Evolutionary conservation across 2,329 filamentous ascomycete genomes (phyloP).

Genomic region (Ceratocystis ficicola): DNA sequence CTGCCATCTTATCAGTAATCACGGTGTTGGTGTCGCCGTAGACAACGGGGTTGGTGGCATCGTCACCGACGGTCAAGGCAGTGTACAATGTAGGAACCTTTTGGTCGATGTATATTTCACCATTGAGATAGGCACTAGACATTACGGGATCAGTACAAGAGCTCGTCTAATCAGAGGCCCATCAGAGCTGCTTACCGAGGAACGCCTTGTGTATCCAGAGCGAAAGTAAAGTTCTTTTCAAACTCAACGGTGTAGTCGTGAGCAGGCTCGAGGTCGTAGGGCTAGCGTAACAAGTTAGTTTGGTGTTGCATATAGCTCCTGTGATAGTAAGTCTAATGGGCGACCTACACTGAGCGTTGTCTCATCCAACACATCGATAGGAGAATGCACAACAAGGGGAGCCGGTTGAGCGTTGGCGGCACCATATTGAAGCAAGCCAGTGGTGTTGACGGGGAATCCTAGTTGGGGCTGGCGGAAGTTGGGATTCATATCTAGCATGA

Average conservation of each 20-base stretch:
- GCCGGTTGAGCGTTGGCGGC: slow-evolving; percentile 25
- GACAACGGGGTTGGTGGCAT: slow-evolving; percentile 33
- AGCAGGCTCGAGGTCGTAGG: slow-evolving; percentile 47
- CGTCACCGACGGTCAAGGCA: slow-evolving; percentile 44
- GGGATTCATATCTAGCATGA: slow-evolving; percentile 35
- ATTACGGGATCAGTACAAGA: neutral
- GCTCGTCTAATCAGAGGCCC: neutral
- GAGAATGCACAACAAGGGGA: slow-evolving; percentile 33
- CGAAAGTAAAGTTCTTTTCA: slow-evolving; percentile 40
- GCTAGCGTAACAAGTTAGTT: slow-evolving; percentile 28
- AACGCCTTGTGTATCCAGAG: slow-evolving; percentile 48
- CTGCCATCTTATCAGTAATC: slow-evolving; percentile 30
- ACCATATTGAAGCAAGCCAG: slow-evolving; percentile 35
- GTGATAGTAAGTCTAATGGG: neutral
- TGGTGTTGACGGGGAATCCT: slow-evolving; percentile 33
- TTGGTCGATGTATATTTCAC: slow-evolving; percentile 48
- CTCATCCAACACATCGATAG: slow-evolving; percentile 62
- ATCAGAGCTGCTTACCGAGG: slow-evolving; percentile 36
- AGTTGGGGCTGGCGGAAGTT: slow-evolving; percentile 27
- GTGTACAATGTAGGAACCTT: slow-evolving; percentile 62
- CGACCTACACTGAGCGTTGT: slow-evolving; percentile 42
- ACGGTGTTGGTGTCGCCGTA: slow-evolving; percentile 37
- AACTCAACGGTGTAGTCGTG: slow-evolving; percentile 20
- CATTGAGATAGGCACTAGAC: slow-evolving; percentile 12
- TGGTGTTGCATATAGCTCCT: neutral